Conservation (phyloP, 2,329 filamentous ascomycete species). For the Xylaria sp. region DNA sequence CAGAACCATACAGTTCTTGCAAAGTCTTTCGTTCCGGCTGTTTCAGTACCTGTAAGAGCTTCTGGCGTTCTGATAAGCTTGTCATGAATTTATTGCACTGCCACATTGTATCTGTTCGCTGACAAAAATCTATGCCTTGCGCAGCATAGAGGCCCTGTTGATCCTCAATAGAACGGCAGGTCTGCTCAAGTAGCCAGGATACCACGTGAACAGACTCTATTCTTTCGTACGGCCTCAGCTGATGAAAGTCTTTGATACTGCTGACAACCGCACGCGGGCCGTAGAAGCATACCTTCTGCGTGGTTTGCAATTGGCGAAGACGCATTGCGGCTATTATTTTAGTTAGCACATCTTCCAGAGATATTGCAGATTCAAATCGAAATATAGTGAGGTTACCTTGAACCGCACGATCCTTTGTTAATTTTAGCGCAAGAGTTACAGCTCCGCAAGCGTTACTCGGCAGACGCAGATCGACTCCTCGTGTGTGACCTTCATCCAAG, state of each 20-base stretch:
- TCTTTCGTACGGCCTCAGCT: constrained; percentile 38
- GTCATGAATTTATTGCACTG: constrained; percentile 56
- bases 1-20: constrained; percentile 64
- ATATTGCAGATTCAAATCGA: no score
- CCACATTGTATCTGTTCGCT: constrained; percentile 61
- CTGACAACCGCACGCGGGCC: constrained; percentile 70
- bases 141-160: constrained; percentile 67
- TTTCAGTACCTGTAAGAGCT: constrained; percentile 54
- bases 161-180: constrained; percentile 69
- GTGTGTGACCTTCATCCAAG: constrained; percentile 67
- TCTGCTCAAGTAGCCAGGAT: constrained; percentile 72
- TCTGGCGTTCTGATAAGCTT: constrained; percentile 48
- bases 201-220: constrained; percentile 62
- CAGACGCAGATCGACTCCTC: constrained; percentile 69
- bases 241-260: constrained; percentile 63
- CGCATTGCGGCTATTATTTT: constrained; percentile 69
- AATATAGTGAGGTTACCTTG: constrained; percentile 58
- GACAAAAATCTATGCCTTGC: constrained; percentile 71
- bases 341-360: no score
- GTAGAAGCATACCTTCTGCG: constrained; percentile 67
- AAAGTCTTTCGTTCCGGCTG: constrained; percentile 68
- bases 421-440: constrained; percentile 65
- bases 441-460: constrained; percentile 61
- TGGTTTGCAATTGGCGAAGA: constrained; percentile 66
- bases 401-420: constrained; percentile 70